A percentile compares a stretch with the other conserved stretches of the same genome.
Conservation (phyloP, 176 grass and related monocot genomes). For the Eremochloa ophiuroides region DNA sequence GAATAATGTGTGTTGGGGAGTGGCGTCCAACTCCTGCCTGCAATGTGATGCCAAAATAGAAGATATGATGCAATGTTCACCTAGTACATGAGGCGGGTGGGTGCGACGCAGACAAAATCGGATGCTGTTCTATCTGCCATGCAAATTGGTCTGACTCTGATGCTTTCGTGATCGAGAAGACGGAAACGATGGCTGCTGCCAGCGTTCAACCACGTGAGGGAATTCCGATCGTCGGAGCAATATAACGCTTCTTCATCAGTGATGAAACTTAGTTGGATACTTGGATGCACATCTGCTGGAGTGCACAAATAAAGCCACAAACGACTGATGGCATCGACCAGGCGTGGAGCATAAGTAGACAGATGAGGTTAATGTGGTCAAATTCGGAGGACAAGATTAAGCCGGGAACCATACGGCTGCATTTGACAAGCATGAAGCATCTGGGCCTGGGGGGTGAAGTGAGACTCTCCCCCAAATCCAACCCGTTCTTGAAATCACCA, state of each 20-base stretch:
- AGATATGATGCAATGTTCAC: neutral
- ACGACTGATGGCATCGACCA: neutral
- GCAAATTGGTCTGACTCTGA: slow-evolving; percentile 14
- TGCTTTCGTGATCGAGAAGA: slow-evolving; percentile 40
- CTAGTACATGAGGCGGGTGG: neutral
- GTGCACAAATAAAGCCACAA: neutral
- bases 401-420: slow-evolving; percentile 19
- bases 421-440: slow-evolving; percentile 4
- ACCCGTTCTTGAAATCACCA: too few species aligned
- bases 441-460: neutral
- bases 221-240: neutral
- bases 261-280: neutral
- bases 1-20: neutral
- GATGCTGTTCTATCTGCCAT: slow-evolving; percentile 19
- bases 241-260: neutral
- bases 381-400: slow-evolving; percentile 24
- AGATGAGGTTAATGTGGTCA: slow-evolving; percentile 8
- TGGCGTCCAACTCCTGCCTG: neutral
- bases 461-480: neutral
- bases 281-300: slow-evolving; percentile 1
- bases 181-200: neutral
- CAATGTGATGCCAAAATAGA: neutral
- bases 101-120: slow-evolving; percentile 9
- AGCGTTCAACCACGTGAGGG: neutral
- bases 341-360: neutral